Base-by-base conservation (phyloP, 2,329 filamentous ascomycete genomes). In the Talaromyces rugulosus region DNA sequence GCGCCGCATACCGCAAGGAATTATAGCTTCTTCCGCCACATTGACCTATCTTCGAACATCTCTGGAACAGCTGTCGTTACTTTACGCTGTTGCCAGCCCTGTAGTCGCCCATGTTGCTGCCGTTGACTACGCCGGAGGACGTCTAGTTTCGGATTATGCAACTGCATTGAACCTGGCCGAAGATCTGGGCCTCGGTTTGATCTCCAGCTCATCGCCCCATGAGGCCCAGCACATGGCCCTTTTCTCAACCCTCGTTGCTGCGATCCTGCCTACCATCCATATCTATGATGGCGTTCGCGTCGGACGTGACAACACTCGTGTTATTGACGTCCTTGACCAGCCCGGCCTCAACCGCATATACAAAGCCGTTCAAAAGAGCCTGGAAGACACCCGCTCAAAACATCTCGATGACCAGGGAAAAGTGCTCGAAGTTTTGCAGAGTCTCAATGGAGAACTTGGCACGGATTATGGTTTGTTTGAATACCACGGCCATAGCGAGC, bases 181-280 rank as follows among this genome's bases (percentile, higher is more conserved):
- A 75, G 95, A 98, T 68, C 85, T 98, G 14, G 94, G 95, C 16
- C 82, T 98, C 31, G 93, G 89, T 54, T 83, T 99, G 50, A 86
- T 99, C 54, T 86, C 90, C 66, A 96, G 92, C 74, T 87, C 87
- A 59, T 96, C 92, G 33, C 87, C 90, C 33, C 93, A 96, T 68
- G 95, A 99, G 80, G 85, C 90, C 56, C 95, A 99, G 82, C 95
- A 99, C 79, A 96, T 96, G 89, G 86, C 92, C 7, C 80, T 96
- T n/a, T 88, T 96, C 69, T 86, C 92, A 0, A 96, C 92, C 3
- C 79, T 96, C 28, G 81, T 96, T 64, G 89, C 92, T 23, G 87
- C 85, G 53, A 80, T 95, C 14, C 75, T 94, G 31, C 92, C 92
- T n/a, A 91, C 90, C 0, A 83, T 96, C 31, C 92, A 96, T 75